Evolutionary conservation across 1,284 basidiomycete species (phyloP).

Genomic region (Malassezia yamatoensis): DNA sequence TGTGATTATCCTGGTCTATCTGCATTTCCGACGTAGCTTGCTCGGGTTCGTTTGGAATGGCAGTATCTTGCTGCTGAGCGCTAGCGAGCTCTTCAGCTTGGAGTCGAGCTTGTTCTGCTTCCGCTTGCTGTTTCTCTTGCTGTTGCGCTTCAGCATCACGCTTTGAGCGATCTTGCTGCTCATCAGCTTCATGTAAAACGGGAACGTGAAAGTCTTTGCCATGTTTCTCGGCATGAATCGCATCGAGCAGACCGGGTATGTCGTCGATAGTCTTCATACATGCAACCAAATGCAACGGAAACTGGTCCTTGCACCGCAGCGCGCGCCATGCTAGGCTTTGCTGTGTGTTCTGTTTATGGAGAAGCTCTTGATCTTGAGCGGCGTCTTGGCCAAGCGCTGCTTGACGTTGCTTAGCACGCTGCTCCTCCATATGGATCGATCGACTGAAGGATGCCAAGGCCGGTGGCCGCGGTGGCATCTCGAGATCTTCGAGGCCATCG

Average conservation of each 20-base stretch:
- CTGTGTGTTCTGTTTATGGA: slow-evolving; percentile 19
- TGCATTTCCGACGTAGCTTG: not conserved
- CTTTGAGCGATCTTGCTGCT: not conserved
- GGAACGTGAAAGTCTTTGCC: slow-evolving; percentile 4
- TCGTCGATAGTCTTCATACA: slow-evolving; percentile 25
- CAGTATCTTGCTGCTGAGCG: no score
- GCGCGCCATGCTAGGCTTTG: slow-evolving; percentile 39
- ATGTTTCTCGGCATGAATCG: slow-evolving; percentile 18
- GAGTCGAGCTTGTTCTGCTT: no score
- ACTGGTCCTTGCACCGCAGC: slow-evolving; percentile 23
- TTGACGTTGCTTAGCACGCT: slow-evolving; percentile 26
- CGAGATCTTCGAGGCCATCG: slow-evolving; percentile 42
- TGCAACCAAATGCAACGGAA: slow-evolving; percentile 27
- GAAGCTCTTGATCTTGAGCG: slow-evolving; percentile 19
- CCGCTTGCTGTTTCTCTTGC: not conserved
- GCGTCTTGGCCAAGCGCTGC: slow-evolving; percentile 25
- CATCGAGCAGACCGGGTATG: slow-evolving; percentile 21
- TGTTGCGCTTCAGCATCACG: not conserved
- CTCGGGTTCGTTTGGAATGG: no score
- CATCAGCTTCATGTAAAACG: not conserved
- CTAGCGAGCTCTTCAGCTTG: no score
- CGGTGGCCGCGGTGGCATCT: slow-evolving; percentile 27
- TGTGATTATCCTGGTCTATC: not conserved
- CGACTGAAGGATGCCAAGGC: slow-evolving; percentile 27
- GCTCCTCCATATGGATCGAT: slow-evolving; percentile 26